Evolutionary conservation across 495 filamentous ascomycete species (phyloP), one percentile per base, ranked within the genome.

Genomic region (Hypomontagnella monticulosa): DNA sequence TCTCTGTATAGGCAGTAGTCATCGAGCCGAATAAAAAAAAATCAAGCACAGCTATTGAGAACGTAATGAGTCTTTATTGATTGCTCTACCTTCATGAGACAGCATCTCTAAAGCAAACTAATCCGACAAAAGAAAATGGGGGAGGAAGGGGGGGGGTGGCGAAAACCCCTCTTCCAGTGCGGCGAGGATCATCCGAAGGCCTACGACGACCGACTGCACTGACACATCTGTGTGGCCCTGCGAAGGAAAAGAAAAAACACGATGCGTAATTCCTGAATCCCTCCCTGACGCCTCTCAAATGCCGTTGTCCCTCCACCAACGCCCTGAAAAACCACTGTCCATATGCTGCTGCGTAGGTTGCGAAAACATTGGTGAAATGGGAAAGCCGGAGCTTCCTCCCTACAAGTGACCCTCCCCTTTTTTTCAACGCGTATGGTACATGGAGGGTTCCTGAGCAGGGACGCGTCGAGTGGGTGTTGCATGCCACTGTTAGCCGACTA

Each of bases 201-300:
- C 40, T 20, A 54, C 14, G 44, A 33, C 42, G 15, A 36, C 56
- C 40, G 20, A 27, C 23, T 6, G 23, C 23, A 27, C 23, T 27
- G 6, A 27, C 23, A 6, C 23, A 27, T 27, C 23, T 18, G 30
- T 59, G 20, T 40, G 27, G 30, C 50, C 57, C 40, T 37, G 12
- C 6, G 49, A 34, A 14, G 30, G 43, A 50, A 56, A 37, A 19
- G 33, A 20, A 42, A 23, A 33, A 33, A 54, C 51, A 59, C 56
- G 53, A 52, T 69, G 32, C 60, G 55, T 47, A 47, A 49, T 62
- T 63, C 54, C 59, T 56, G 23, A 27, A 27, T 63, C 46, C 59
- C 66, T 38, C 51, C 65, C 40, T 50, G 54, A 68, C 55, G 63
- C 66, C 60, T 63, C 56, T 69, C 33, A 57, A 60, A 64, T 64